phyloP scores from a whole-genome alignment of 306 rosid genomes.

The Pyrus bretschneideri region DNA sequence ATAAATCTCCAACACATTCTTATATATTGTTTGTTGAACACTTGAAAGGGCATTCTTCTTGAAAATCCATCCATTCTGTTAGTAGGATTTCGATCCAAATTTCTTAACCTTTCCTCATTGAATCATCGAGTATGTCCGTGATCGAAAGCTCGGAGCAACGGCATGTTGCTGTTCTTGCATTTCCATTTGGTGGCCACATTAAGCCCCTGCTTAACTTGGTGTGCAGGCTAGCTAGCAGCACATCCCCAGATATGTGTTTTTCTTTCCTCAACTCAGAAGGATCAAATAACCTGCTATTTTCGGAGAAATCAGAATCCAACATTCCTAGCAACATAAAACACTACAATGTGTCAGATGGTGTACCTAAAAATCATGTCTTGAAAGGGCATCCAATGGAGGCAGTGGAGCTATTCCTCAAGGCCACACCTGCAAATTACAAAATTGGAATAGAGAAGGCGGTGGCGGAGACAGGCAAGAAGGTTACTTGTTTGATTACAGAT shows the following conservation, averaged over 20 bases:
- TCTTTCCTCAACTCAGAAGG: constrained; percentile 25
- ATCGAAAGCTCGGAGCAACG: not conserved
- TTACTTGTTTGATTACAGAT: constrained; percentile 20
- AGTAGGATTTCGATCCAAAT: not conserved
- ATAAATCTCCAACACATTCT: not conserved
- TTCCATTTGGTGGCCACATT: constrained; percentile 32
- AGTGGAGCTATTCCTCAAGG: constrained; percentile 21
- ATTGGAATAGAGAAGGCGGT: constrained; percentile 16
- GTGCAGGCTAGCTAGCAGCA: constrained; percentile 20
- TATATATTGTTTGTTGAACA: not conserved
- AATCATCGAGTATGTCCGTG: not conserved
- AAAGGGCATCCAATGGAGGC: constrained; percentile 7
- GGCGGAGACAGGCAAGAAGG: not conserved
- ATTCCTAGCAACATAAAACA: constrained; percentile 8
- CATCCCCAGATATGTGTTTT: constrained; percentile 17
- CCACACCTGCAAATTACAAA: constrained; percentile 21
- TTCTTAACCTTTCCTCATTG: not conserved
- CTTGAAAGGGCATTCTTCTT: not conserved
- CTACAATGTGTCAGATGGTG: constrained; percentile 22
- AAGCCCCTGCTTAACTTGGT: constrained; percentile 14
- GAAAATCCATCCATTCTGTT: not conserved
- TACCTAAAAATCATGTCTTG: constrained; percentile 14
- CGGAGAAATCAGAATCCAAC: not conserved
- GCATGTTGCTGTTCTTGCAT: constrained; percentile 23
- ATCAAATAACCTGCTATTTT: constrained; percentile 5